A percentile compares a stretch with the other conserved stretches of the same genome.
Conservation (phyloP, 169 alveolate species). For the Plasmodium yoelii region DNA sequence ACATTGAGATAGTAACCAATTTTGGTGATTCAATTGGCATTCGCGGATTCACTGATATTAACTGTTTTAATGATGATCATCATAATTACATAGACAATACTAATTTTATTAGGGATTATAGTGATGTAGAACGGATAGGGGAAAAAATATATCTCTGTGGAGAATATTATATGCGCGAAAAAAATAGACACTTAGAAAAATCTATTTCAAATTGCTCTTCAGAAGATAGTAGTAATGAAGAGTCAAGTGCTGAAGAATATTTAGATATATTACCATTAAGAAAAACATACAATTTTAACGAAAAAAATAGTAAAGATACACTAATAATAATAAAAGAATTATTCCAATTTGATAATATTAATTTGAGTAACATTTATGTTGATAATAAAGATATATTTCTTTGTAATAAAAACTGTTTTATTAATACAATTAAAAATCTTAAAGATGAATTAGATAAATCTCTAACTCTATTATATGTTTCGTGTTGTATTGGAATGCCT, state of each 20-base stretch:
- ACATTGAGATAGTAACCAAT: no score
- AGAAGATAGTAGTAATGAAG: not conserved
- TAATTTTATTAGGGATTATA: no score
- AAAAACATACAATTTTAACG: constrained; percentile 45
- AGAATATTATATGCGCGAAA: not conserved
- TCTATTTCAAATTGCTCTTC: not conserved
- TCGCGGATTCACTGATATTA: no score
- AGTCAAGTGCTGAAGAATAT: constrained; percentile 1
- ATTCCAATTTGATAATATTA: constrained; percentile 68
- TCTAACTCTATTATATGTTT: constrained; percentile 38
- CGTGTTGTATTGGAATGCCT: constrained; percentile 76
- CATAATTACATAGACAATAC: no score
- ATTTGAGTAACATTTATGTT: constrained; percentile 40
- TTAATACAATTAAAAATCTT: constrained; percentile 59
- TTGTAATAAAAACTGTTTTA: constrained; percentile 71
- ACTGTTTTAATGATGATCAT: no score
- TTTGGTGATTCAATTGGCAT: no score
- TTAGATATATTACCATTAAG: constrained; percentile 63
- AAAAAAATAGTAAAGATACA: constrained; percentile 54
- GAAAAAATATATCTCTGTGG: no score
- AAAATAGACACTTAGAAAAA: not conserved
- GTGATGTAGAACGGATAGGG: no score
- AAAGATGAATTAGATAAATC: constrained; percentile 44
- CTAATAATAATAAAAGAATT: constrained; percentile 57
- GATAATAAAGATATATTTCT: constrained; percentile 38